Percentiles rank a stretch among this genome's conserved stretches.
Evolutionary conservation across 2,329 filamentous ascomycete species (phyloP).

Genomic region (Epichloe festucae): DNA sequence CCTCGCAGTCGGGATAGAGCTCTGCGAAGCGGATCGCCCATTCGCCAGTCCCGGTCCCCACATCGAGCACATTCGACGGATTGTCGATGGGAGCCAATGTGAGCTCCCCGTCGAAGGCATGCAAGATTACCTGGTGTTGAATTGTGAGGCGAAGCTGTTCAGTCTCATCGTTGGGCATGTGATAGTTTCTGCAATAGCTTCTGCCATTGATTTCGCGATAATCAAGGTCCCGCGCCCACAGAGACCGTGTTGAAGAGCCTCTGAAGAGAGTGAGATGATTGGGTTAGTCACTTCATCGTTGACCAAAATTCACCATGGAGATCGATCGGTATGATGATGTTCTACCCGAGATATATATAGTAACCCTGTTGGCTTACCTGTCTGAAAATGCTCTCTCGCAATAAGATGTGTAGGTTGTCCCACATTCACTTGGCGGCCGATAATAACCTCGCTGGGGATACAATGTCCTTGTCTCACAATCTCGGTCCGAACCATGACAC

Average conservation of each 20-base stretch:
- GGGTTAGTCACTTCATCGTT: background rate
- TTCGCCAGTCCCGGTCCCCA: slow-evolving; percentile 45
- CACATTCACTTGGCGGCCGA: slow-evolving; percentile 20
- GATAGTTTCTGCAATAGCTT: slow-evolving; percentile 49
- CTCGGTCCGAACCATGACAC: slow-evolving; percentile 14
- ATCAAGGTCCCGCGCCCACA: slow-evolving; percentile 38
- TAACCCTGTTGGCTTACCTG: slow-evolving; percentile 23
- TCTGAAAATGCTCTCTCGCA: slow-evolving; percentile 18
- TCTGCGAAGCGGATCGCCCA: slow-evolving; percentile 42
- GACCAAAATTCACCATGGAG: too few species aligned
- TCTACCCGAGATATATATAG: too few species aligned
- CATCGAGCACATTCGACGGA: slow-evolving; percentile 35
- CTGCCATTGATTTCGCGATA: slow-evolving; percentile 48
- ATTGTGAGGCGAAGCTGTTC: slow-evolving; percentile 51
- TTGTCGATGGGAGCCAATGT: slow-evolving; percentile 29
- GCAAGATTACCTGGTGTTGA: slow-evolving; percentile 49
- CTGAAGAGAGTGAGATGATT: slow-evolving; percentile 10
- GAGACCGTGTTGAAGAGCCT: slow-evolving; percentile 33
- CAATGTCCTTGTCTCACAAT: slow-evolving; percentile 28
- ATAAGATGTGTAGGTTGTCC: slow-evolving; percentile 20
- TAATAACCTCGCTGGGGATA: slow-evolving; percentile 30
- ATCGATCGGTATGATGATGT: too few species aligned
- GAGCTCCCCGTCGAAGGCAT: slow-evolving; percentile 31
- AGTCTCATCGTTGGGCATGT: slow-evolving; percentile 52
- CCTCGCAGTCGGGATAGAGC: slow-evolving; percentile 37